A percentile compares a stretch with the other conserved stretches of the same genome.
These are phyloP conservation scores for Argentina anserina DNA, from an alignment of 306 rosid species.

Conservation along the genomic window DNA sequence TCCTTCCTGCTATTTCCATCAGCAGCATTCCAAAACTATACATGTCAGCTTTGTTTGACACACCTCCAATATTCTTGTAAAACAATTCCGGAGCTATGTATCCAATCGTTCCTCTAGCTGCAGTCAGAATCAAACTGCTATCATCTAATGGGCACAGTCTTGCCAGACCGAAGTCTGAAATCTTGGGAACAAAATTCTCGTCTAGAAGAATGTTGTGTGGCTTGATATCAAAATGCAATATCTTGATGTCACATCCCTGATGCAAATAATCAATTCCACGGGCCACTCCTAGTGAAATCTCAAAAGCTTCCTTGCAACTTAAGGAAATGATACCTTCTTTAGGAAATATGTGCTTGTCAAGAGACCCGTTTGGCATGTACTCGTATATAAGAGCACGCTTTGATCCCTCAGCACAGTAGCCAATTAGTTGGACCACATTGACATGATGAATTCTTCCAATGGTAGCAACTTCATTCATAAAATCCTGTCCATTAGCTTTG, in stretches of 20 bases:
- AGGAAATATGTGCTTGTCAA: not conserved
- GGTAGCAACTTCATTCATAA: too few species aligned
- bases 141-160: conserved; percentile 1
- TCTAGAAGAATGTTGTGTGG: conserved; percentile 19
- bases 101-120: conserved; percentile 13
- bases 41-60: conserved; percentile 2
- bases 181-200: not conserved
- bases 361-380: too few species aligned
- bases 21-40: conserved; percentile 13
- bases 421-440: too few species aligned
- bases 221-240: conserved; percentile 17
- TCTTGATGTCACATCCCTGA: conserved; percentile 8
- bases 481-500: too few species aligned
- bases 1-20: conserved; percentile 1
- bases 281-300: conserved; percentile 10
- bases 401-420: too few species aligned
- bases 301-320: not conserved
- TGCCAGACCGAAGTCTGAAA: conserved; percentile 8
- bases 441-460: too few species aligned
- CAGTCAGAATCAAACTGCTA: not conserved
- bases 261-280: conserved; percentile 3
- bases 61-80: conserved; percentile 7
- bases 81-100: conserved; percentile 8
- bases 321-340: not conserved
- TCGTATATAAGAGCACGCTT: too few species aligned